A percentile compares a stretch with the other conserved stretches of the same genome.
phyloP scores from a whole-genome alignment of 1,284 basidiomycete species.

The Crucibulum cyathiforme region DNA sequence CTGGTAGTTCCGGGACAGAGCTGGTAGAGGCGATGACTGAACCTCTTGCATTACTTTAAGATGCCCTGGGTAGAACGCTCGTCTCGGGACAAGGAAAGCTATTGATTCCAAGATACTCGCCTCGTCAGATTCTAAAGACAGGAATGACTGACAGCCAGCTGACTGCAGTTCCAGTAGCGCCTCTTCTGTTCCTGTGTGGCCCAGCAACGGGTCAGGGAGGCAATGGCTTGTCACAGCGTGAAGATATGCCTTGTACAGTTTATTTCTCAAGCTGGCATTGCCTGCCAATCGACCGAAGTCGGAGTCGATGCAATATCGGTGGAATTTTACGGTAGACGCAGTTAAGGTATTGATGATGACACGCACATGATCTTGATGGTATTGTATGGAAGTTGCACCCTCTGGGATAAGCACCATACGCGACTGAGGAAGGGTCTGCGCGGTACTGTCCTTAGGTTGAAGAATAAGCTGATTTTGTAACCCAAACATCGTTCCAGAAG shows the following conservation, averaged over 20 bases:
- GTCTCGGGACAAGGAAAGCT: conserved; percentile 24
- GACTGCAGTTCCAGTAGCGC: conserved; percentile 47
- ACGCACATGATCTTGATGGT: conserved; percentile 24
- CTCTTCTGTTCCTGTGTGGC: conserved; percentile 51
- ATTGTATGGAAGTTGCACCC: conserved; percentile 26
- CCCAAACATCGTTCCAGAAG: conserved; percentile 45
- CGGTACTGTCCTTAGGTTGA: conserved; percentile 17
- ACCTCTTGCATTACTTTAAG: background rate
- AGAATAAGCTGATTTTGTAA: conserved; percentile 48
- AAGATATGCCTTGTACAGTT: conserved; percentile 48
- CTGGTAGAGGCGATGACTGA: background rate
- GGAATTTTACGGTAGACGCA: conserved; percentile 23
- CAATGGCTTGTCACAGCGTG: conserved; percentile 51
- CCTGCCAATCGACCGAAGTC: conserved; percentile 45
- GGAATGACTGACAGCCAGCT: conserved; percentile 45
- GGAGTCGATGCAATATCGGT: conserved; percentile 45
- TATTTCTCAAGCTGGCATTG: conserved; percentile 35
- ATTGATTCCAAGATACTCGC: conserved; percentile 40
- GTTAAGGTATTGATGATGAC: conserved; percentile 21
- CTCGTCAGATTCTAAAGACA: conserved; percentile 35
- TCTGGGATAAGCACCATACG: conserved; percentile 43
- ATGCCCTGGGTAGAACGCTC: background rate
- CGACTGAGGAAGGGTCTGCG: conserved; percentile 11
- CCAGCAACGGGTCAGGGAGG: conserved; percentile 51
- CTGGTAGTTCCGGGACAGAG: background rate